Percentiles rank a stretch among this genome's conserved stretches.
Conservation (phyloP, 1,284 basidiomycete genomes). For the Sporisorium reilianum region DNA sequence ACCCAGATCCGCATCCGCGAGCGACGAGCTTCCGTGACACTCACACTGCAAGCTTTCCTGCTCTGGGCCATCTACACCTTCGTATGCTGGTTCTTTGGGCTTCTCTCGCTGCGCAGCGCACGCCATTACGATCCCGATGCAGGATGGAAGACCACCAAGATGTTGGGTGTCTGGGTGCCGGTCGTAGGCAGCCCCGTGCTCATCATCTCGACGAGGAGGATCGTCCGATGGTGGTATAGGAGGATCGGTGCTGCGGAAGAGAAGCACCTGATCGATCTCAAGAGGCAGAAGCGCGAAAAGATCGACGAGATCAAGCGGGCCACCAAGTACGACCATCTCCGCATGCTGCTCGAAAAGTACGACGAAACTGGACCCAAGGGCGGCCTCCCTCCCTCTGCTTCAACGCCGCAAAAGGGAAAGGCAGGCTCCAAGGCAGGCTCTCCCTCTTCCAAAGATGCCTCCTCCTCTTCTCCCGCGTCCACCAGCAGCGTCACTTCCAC, state of each 20-base stretch:
- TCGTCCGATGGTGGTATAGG: constrained; percentile 88
- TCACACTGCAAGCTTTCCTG: constrained; percentile 84
- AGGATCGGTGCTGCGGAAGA: constrained; percentile 87
- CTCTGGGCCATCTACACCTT: constrained; percentile 83
- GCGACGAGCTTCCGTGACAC: constrained; percentile 81
- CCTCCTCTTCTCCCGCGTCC: constrained; percentile 8
- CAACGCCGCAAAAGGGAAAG: constrained; percentile 29
- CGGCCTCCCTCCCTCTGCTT: constrained; percentile 10
- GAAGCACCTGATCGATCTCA: constrained; percentile 79
- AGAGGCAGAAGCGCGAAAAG: constrained; percentile 84
- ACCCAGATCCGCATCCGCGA: constrained; percentile 89
- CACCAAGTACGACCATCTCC: constrained; percentile 92
- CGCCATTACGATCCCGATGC: constrained; percentile 1
- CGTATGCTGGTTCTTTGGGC: constrained; percentile 79
- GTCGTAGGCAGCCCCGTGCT: constrained; percentile 42
- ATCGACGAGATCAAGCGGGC: constrained; percentile 97
- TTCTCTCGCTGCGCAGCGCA: constrained; percentile 17
- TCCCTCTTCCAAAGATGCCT: constrained; percentile 20
- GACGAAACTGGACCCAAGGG: constrained; percentile 74
- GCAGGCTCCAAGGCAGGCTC: constrained; percentile 16
- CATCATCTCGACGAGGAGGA: constrained; percentile 82
- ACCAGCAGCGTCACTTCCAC: constrained; percentile 10
- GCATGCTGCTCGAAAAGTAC: constrained; percentile 89
- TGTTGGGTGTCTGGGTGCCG: constrained; percentile 41
- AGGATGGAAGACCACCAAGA: constrained; percentile 9